Conservation (phyloP, 768 basidiomycete genomes). For the Cantharellus cinnabarinus region DNA sequence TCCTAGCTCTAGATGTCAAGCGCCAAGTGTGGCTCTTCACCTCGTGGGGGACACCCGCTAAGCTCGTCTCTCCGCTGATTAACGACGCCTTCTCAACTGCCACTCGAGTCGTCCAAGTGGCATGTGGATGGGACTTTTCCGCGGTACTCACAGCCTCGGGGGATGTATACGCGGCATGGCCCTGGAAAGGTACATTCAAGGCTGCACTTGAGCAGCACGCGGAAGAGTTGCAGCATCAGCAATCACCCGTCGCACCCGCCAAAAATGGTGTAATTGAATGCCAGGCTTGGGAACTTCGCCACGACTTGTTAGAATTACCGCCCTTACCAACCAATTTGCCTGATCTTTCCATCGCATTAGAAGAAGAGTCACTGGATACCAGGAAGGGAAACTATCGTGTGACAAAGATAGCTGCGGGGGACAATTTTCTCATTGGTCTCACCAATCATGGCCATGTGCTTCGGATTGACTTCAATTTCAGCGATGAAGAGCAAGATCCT, state of each 20-base stretch:
- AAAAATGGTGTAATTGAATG: constrained; percentile 34
- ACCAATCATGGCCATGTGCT: constrained; percentile 65
- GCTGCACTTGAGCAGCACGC: constrained; percentile 26
- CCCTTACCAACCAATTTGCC: constrained; percentile 37
- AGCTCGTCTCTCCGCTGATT: constrained; percentile 20
- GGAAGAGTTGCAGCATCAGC: constrained; percentile 11
- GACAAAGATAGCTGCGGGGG: constrained; percentile 64
- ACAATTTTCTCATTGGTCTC: constrained; percentile 52
- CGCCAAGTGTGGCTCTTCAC: constrained; percentile 52
- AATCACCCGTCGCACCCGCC: constrained; percentile 10
- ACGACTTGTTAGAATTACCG: constrained; percentile 38
- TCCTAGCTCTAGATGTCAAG: constrained; percentile 38
- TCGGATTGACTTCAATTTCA: constrained; percentile 27
- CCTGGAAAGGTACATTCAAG: constrained; percentile 27
- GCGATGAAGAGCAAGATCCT: constrained; percentile 15
- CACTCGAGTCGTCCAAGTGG: constrained; percentile 26
- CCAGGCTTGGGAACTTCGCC: constrained; percentile 32
- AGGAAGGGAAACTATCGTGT: constrained; percentile 20
- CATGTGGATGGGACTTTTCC: constrained; percentile 70
- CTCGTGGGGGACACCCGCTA: constrained; percentile 63
- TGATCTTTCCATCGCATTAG: constrained; percentile 19
- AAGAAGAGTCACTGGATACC: constrained; percentile 8
- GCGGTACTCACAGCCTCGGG: constrained; percentile 51
- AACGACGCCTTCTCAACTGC: constrained; percentile 1
- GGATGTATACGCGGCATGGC: constrained; percentile 60